Evolutionary conservation across 1,284 basidiomycete species (phyloP), one percentile per base, ranked within the genome.

Genomic region (Ustilago tritici): DNA sequence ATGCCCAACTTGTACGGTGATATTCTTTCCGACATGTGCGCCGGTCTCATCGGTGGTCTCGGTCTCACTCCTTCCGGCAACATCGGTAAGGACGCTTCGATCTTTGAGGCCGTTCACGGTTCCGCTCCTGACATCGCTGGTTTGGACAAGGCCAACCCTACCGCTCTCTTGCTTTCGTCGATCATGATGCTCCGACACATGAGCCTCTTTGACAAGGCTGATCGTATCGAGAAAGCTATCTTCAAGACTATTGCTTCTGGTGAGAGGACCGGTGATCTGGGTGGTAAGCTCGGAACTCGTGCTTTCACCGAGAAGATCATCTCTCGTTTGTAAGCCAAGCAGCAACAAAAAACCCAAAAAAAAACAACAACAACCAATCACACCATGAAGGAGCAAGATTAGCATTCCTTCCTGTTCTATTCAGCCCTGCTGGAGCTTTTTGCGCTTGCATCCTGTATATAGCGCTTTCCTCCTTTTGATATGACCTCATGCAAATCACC

Each of bases 1-100:
- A 99, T 99, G 96, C 97, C 97, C 78, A 99, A 99, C 90, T 89
- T 99, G 76, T 95, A 94, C 86, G 95, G 93, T 87, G 96, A 98
- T 88, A 99, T 99, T 87, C 89, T 98, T 76, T 98, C 96, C 59
- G 96, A 99, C 88, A 96, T 99, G 93, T 98, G 96, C 80, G 97
- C 97, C 75, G 97, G 96, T 82, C 90, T 99, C 82, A 99, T 99
- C 87, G 97, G 97, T 82, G 97, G 97, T 84, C 90, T 99, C 79
- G 97, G 96, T 81, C 90, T 99, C 71, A 99, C 97, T 12, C 97
- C 97, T 41, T 98, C 96, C 56, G 97, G 96, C 56, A 99, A 99
- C 90, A 98, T 98, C 59, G 88, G 95, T 94, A 82, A 95, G 92
- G 95, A 98, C 88, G 97, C 97, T 50, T 98, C 95, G 73, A 99